Conservation (phyloP, 305 asterid species). For the Fraxinus sp. region DNA sequence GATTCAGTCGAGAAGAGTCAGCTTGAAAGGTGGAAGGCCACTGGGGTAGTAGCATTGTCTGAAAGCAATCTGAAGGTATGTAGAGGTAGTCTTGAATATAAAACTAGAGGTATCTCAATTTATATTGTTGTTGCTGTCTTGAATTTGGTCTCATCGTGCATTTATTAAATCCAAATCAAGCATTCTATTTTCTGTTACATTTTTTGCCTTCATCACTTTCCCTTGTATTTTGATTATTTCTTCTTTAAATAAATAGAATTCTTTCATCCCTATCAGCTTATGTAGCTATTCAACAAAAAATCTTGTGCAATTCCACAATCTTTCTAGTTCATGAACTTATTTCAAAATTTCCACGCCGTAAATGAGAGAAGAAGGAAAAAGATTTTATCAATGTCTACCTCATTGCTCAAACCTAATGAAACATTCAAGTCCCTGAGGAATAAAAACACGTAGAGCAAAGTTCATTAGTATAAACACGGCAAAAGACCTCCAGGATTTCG, state of each 20-base stretch:
- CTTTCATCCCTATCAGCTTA: background rate
- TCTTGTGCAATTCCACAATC: slow-evolving; percentile 7
- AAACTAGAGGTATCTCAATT: slow-evolving; percentile 13
- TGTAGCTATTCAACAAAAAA: background rate
- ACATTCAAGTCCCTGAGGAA: background rate
- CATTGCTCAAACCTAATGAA: background rate
- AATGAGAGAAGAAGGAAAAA: background rate
- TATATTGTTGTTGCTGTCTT: background rate
- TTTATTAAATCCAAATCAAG: background rate
- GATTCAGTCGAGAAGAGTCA: slow-evolving; percentile 41
- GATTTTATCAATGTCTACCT: background rate
- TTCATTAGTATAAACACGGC: background rate
- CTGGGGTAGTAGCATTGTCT: slow-evolving; percentile 67
- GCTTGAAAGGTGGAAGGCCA: slow-evolving; percentile 65
- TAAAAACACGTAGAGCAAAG: background rate
- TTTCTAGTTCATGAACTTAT: background rate
- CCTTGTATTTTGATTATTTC: slow-evolving; percentile 1
- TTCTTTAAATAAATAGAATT: background rate
- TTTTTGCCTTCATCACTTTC: background rate
- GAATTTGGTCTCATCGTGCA: background rate
- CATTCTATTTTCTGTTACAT: background rate
- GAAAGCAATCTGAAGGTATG: slow-evolving; percentile 61
- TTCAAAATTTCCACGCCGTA: background rate
- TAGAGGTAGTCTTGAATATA: background rate
- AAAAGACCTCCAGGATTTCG: background rate